A percentile compares a stretch with the other conserved stretches of the same genome.
These are phyloP conservation scores for Phytophthora colocasiae DNA, from an alignment of 352 stramenopile species.

Conservation along the genomic window DNA sequence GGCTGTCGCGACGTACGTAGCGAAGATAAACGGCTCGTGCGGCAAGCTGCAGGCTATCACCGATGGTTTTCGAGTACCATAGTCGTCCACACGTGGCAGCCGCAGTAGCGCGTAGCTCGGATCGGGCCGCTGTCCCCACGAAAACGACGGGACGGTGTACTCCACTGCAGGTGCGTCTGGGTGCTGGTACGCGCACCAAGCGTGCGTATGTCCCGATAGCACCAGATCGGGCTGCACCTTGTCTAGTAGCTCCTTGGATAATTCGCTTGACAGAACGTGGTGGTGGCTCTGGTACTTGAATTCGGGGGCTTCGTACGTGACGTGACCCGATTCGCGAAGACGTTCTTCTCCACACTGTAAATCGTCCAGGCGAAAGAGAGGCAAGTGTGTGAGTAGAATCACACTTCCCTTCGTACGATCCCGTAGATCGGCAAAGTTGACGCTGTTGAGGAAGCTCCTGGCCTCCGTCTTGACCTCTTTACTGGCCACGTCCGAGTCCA, in stretches of 20 bases:
- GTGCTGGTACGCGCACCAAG: constrained; percentile 67
- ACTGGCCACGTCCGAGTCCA: constrained; percentile 64
- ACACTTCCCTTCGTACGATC: constrained; percentile 36
- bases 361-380: constrained; percentile 65
- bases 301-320: constrained; percentile 80
- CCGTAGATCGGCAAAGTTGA: constrained; percentile 42
- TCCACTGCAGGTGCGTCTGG: constrained; percentile 36
- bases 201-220: constrained; percentile 81
- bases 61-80: background rate
- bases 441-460: constrained; percentile 56
- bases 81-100: constrained; percentile 11
- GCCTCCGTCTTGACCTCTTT: constrained; percentile 59
- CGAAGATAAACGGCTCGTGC: constrained; percentile 47
- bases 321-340: constrained; percentile 57
- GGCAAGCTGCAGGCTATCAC: constrained; percentile 47
- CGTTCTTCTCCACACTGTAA: constrained; percentile 60
- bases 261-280: constrained; percentile 67
- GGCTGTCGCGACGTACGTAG: constrained; percentile 35
- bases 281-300: constrained; percentile 71
- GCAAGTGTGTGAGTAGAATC: constrained; percentile 70
- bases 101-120: constrained; percentile 75
- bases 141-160: constrained; percentile 79
- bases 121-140: constrained; percentile 81
- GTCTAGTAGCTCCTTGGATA: constrained; percentile 60
- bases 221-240: constrained; percentile 60